These are phyloP conservation scores for Candida labiduridarum DNA, from an alignment of 1,139 yeast genomes.

Conservation along the genomic window DNA sequence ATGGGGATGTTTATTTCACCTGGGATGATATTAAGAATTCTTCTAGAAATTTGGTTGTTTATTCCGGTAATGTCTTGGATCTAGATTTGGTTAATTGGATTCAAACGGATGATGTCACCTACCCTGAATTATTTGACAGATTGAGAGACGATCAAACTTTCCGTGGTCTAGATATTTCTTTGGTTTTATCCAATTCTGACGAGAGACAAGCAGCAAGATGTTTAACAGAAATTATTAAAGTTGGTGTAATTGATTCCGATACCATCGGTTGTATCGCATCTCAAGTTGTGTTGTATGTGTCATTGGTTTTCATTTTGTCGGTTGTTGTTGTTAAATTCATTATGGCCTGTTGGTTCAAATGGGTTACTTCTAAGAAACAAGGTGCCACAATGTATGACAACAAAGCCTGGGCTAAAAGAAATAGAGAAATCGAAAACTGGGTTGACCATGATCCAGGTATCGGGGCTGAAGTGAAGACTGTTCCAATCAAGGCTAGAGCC, in stretches of 20 bases:
- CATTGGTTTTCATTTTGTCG: slow-evolving; percentile 81
- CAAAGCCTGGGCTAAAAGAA: slow-evolving; percentile 47
- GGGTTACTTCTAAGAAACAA: slow-evolving; percentile 77
- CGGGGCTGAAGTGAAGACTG: slow-evolving; percentile 58
- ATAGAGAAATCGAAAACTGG: slow-evolving; percentile 78
- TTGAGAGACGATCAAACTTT: slow-evolving; percentile 56
- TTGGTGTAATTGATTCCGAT: slow-evolving; percentile 86
- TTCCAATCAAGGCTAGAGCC: slow-evolving; percentile 55
- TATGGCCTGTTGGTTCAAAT: slow-evolving; percentile 86
- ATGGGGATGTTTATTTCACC: slow-evolving; percentile 81
- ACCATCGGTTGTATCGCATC: slow-evolving; percentile 97
- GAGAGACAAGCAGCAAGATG: slow-evolving; percentile 81
- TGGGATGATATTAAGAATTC: slow-evolving; percentile 83
- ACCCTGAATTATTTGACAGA: slow-evolving; percentile 71
- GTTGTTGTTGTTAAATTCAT: slow-evolving; percentile 76
- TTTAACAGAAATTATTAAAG: slow-evolving; percentile 82
- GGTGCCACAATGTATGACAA: slow-evolving; percentile 70
- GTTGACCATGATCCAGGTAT: slow-evolving; percentile 54
- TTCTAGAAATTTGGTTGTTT: slow-evolving; percentile 80
- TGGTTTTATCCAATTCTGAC: slow-evolving; percentile 66
- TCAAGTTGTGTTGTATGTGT: slow-evolving; percentile 72
- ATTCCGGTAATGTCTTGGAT: slow-evolving; percentile 86
- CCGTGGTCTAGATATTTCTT: slow-evolving; percentile 80
- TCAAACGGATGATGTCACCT: slow-evolving; percentile 63
- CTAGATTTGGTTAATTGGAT: slow-evolving; percentile 77